Evolutionary conservation across 768 basidiomycete species (phyloP).

Genomic region (Leccinum ochraceum): DNA sequence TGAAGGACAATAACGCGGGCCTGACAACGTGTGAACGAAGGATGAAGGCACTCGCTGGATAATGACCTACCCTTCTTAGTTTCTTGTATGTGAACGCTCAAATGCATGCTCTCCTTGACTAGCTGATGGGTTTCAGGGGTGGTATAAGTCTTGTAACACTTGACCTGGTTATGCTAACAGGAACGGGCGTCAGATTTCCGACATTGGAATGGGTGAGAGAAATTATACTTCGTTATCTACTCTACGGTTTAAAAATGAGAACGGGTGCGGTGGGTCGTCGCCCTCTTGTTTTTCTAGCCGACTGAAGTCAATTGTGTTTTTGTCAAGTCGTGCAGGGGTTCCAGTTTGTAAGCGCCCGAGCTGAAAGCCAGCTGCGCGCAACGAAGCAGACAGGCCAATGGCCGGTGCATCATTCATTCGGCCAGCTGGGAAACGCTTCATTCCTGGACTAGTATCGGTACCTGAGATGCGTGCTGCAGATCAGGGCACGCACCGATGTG

Average conservation of each 20-base stretch:
- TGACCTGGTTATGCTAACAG: slow-evolving; percentile 68
- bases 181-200: not conserved
- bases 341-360: slow-evolving; percentile 85
- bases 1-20: slow-evolving; percentile 90
- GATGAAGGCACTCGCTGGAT: not conserved
- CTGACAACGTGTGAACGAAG: slow-evolving; percentile 36
- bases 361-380: slow-evolving; percentile 73
- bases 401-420: slow-evolving; percentile 73
- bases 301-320: slow-evolving; percentile 67
- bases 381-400: slow-evolving; percentile 72
- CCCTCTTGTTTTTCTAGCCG: slow-evolving; percentile 65
- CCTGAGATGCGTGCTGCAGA: not conserved
- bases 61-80: slow-evolving; percentile 70
- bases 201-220: not conserved
- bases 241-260: slow-evolving; percentile 68
- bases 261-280: slow-evolving; percentile 64
- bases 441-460: slow-evolving; percentile 40
- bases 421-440: slow-evolving; percentile 77
- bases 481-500: slow-evolving; percentile 63
- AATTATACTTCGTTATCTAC: slow-evolving; percentile 69
- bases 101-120: slow-evolving; percentile 73
- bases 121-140: slow-evolving; percentile 72
- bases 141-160: slow-evolving; percentile 73
- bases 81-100: slow-evolving; percentile 85
- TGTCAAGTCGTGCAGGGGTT: slow-evolving; percentile 80